These are phyloP conservation scores for Exophiala aquamarina DNA, from an alignment of 2,329 filamentous ascomycete genomes.

Conservation along the genomic window DNA sequence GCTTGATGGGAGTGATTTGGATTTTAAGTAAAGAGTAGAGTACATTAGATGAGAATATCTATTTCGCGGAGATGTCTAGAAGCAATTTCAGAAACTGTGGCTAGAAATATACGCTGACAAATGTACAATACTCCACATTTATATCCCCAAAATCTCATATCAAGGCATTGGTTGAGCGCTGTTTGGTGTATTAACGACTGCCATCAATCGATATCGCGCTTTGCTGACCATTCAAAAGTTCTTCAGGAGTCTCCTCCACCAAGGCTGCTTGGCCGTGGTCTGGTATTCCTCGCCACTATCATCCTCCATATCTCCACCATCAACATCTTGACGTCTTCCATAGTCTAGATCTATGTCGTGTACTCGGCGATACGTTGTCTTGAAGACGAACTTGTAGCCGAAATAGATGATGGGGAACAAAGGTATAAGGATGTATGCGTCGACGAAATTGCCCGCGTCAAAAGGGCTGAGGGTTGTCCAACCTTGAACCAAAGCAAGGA, in stretches of 20 bases:
- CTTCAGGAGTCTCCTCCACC: slow-evolving; percentile 15
- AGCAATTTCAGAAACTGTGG: too few relatives aligned
- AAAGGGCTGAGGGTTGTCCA: slow-evolving; percentile 55
- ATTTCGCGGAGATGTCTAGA: too few relatives aligned
- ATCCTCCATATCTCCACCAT: slow-evolving; percentile 3
- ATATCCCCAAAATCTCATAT: too few relatives aligned
- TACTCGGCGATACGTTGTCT: slow-evolving; percentile 56
- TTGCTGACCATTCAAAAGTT: slow-evolving; percentile 3
- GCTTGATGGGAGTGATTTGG: too few relatives aligned
- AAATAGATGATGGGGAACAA: slow-evolving; percentile 64
- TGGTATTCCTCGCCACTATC: slow-evolving; percentile 3
- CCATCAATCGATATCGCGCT: too few relatives aligned
- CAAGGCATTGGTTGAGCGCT: too few relatives aligned
- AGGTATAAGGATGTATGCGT: slow-evolving; percentile 56
- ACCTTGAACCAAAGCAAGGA: slow-evolving; percentile 53
- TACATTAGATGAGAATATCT: too few relatives aligned
- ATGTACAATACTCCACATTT: too few relatives aligned
- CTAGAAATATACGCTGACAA: too few relatives aligned
- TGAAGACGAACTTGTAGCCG: slow-evolving; percentile 69
- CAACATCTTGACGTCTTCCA: slow-evolving; percentile 16
- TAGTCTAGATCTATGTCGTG: slow-evolving; percentile 59
- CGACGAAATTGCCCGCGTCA: slow-evolving; percentile 51
- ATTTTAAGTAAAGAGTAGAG: too few relatives aligned
- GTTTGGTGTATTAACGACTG: too few relatives aligned
- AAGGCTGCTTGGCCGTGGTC: slow-evolving; percentile 3